Conservation (phyloP, 148 eudicot species). For the Diospyros lotus region DNA sequence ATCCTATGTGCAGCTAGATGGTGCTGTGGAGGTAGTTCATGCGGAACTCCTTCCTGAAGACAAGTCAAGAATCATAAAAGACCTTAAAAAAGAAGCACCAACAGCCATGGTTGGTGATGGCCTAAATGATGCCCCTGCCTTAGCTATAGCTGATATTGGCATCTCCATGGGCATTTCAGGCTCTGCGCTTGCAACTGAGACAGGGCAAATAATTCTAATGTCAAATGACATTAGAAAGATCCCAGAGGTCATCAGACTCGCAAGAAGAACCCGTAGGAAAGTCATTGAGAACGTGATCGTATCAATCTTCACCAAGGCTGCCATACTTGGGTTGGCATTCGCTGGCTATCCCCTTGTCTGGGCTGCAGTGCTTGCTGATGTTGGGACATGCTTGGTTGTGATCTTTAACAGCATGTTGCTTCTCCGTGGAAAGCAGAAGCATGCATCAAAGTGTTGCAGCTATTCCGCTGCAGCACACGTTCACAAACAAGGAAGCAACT, state of each 20-base stretch:
- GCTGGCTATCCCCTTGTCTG: constrained; percentile 83
- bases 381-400: constrained; percentile 67
- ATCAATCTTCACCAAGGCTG: constrained; percentile 53
- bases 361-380: constrained; percentile 90
- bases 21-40: constrained; percentile 55
- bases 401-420: constrained; percentile 88
- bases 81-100: constrained; percentile 41
- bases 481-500: constrained; percentile 23
- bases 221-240: constrained; percentile 77
- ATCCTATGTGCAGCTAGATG: constrained; percentile 45
- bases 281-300: constrained; percentile 62
- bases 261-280: constrained; percentile 50
- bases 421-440: constrained; percentile 26
- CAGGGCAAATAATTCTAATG: constrained; percentile 82
- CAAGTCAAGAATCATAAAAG: constrained; percentile 60
- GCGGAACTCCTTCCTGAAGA: constrained; percentile 81
- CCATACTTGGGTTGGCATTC: constrained; percentile 57
- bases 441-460: constrained; percentile 12
- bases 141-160: constrained; percentile 86
- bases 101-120: constrained; percentile 98
- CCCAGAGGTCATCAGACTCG: constrained; percentile 53
- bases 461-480: constrained; percentile 23
- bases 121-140: constrained; percentile 90
- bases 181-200: constrained; percentile 84
- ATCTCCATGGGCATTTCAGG: constrained; percentile 99